Percentiles rank a stretch among this genome's conserved stretches.
Conservation (phyloP, 2,329 filamentous ascomycete genomes). For the Cucurbitaria berberidis region DNA sequence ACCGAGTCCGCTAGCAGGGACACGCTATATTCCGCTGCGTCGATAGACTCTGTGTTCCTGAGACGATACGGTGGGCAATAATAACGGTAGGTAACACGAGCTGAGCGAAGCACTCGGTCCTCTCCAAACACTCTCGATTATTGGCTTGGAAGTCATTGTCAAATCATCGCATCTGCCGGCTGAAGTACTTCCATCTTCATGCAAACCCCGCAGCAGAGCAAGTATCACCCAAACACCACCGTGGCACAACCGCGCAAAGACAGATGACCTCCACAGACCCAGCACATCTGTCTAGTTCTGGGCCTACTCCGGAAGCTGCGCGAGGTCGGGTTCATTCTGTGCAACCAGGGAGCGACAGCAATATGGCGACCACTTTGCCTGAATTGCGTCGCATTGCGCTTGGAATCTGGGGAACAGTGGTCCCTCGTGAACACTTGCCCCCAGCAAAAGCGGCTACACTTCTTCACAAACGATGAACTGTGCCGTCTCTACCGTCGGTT, state of each 20-base stretch:
- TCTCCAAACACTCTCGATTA: neutral
- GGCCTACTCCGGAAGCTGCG: slow-evolving; percentile 7
- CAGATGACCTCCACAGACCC: slow-evolving; percentile 5
- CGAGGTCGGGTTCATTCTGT: slow-evolving; percentile 12
- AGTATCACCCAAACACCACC: slow-evolving; percentile 2
- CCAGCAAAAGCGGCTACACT: neutral
- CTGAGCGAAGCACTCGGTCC: slow-evolving; percentile 1
- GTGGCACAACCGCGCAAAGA: slow-evolving; percentile 1
- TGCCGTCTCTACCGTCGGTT: slow-evolving; percentile 1
- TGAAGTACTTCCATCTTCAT: neutral
- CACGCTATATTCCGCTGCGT: slow-evolving; percentile 11
- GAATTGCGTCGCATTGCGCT: neutral
- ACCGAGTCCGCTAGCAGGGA: slow-evolving; percentile 10
- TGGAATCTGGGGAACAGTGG: slow-evolving; percentile 3
- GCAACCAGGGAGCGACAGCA: slow-evolving; percentile 11
- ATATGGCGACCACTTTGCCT: slow-evolving; percentile 7
- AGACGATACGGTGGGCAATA: too few species aligned
- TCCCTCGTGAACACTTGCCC: neutral
- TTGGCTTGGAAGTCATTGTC: neutral
- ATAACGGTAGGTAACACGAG: slow-evolving; percentile 16
- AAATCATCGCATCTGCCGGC: neutral
- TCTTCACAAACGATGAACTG: neutral
- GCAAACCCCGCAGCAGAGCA: slow-evolving; percentile 1
- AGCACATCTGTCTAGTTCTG: slow-evolving; percentile 4
- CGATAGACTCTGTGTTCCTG: slow-evolving; percentile 9